These are phyloP conservation scores for Zasmidium citrigriseum DNA, from an alignment of 2,329 filamentous ascomycete species.

Conservation along the genomic window DNA sequence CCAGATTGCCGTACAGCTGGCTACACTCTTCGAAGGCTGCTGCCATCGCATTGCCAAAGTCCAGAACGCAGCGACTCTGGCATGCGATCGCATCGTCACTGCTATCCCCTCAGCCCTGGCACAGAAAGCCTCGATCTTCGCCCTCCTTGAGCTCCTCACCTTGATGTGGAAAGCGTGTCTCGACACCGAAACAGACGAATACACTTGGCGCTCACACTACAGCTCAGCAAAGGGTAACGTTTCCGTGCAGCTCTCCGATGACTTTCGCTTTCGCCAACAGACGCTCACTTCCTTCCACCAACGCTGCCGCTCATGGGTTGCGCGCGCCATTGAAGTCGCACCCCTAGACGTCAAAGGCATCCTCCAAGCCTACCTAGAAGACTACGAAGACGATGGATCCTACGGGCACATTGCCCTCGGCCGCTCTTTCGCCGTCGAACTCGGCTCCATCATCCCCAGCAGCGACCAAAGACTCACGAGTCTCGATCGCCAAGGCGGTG, in stretches of 20 bases:
- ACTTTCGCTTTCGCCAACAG: slow-evolving; percentile 76
- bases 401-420: slow-evolving; percentile 92
- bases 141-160: slow-evolving; percentile 84
- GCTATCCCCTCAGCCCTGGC: slow-evolving; percentile 88
- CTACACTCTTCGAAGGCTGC: slow-evolving; percentile 80
- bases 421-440: slow-evolving; percentile 89
- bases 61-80: slow-evolving; percentile 79
- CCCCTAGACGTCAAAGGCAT: slow-evolving; percentile 93
- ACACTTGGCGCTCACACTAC: slow-evolving; percentile 81
- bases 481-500: slow-evolving; percentile 72
- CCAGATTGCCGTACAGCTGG: slow-evolving; percentile 85
- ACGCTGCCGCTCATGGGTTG: slow-evolving; percentile 79
- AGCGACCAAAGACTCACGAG: slow-evolving; percentile 84
- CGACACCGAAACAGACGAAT: slow-evolving; percentile 91
- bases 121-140: slow-evolving; percentile 86
- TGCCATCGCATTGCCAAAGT: slow-evolving; percentile 93
- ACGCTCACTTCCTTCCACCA: slow-evolving; percentile 79
- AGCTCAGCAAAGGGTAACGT: slow-evolving; percentile 76
- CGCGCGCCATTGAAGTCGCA: slow-evolving; percentile 75
- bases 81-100: slow-evolving; percentile 81
- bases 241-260: slow-evolving; percentile 87
- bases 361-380: slow-evolving; percentile 92
- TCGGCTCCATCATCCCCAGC: slow-evolving; percentile 81
- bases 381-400: slow-evolving; percentile 85
- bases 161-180: slow-evolving; percentile 95